These are phyloP conservation scores for Mortierella sp. DNA, from an alignment of 371 early-diverging fungal species.

Conservation along the genomic window DNA sequence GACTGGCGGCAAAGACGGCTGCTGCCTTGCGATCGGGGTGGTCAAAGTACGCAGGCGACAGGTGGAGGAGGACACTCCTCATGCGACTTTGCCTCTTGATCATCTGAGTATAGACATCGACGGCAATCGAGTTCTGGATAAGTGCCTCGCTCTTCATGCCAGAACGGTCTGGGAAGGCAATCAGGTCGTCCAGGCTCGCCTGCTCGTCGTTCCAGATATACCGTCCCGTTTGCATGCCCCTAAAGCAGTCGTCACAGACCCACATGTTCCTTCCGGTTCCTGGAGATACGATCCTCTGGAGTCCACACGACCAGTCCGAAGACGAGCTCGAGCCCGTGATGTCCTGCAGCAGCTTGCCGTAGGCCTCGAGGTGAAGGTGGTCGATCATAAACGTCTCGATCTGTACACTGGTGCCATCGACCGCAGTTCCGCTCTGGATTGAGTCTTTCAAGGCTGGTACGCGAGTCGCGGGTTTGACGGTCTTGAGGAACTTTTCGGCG, in stretches of 20 bases:
- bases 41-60: slow-evolving; percentile 42
- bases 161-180: slow-evolving; percentile 37
- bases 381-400: slow-evolving; percentile 47
- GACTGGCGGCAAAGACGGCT: slow-evolving; percentile 32
- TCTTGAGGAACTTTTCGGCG: slow-evolving; percentile 42
- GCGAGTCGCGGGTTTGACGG: slow-evolving; percentile 21
- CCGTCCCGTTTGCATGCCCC: slow-evolving; percentile 23
- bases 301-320: slow-evolving; percentile 37
- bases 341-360: slow-evolving; percentile 38
- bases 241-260: slow-evolving; percentile 46
- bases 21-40: slow-evolving; percentile 30
- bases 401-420: slow-evolving; percentile 34
- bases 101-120: slow-evolving; percentile 40
- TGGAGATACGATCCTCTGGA: slow-evolving; percentile 42
- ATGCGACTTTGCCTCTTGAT: slow-evolving; percentile 29
- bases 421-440: slow-evolving; percentile 15
- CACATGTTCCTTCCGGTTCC: slow-evolving; percentile 39
- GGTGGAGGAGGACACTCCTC: slow-evolving; percentile 33
- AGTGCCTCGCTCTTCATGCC: slow-evolving; percentile 45
- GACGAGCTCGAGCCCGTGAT: slow-evolving; percentile 36
- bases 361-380: slow-evolving; percentile 37
- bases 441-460: slow-evolving; percentile 32
- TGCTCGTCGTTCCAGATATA: slow-evolving; percentile 42
- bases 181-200: slow-evolving; percentile 40
- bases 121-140: slow-evolving; percentile 31